Base-by-base conservation (phyloP, 805 yeast genomes). In the Metschnikowia gelsemii region DNA sequence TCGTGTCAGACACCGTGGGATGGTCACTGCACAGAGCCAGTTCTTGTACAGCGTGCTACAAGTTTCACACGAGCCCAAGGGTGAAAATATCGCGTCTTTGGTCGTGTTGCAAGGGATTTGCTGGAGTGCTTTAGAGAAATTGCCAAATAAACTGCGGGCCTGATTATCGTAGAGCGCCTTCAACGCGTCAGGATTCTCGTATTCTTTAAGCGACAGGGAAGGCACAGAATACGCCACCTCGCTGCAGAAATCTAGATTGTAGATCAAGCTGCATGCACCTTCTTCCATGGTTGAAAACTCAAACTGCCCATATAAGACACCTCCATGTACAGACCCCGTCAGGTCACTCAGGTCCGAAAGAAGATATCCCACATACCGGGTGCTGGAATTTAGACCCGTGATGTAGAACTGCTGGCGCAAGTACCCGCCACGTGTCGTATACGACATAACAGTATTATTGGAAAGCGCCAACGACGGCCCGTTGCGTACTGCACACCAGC, bases 191-290 rank as follows among this genome's bases (percentile, higher is more conserved):
- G 45, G 39, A 17, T 38, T 25, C 25, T 16, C 30, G 29, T 37
- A 45, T 30, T 24, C 44, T 33, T 7, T 35, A 20, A 22, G 47
- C 31, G 42, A 45, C 12, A 64, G 64, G 5, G 61, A 70, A 0
- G 98, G 98, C 0, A 87, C 96, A 0, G 96, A 75, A 63, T 90
- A 91, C 1, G 96, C 93, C 18, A 91, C 95, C 33, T 78, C 76
- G 22, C 71, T 61, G 61, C 99, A 91, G 55, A 89, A 89, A 2
- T 77, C 80, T 45, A 91, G 68, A 44, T 79, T 84, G 58, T 78
- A 87, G 13, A 89, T 76, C 35, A 90, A 63, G 45, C 83, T 78
- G 59, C 99, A 91, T 1, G 86, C 75, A 14, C 68, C 65, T 2
- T 71, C 57, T 19, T 60, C 61, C 60, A 76, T 62, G 2, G 87